Conservation (phyloP, 768 basidiomycete species). For the Clathrus columnatus region DNA sequence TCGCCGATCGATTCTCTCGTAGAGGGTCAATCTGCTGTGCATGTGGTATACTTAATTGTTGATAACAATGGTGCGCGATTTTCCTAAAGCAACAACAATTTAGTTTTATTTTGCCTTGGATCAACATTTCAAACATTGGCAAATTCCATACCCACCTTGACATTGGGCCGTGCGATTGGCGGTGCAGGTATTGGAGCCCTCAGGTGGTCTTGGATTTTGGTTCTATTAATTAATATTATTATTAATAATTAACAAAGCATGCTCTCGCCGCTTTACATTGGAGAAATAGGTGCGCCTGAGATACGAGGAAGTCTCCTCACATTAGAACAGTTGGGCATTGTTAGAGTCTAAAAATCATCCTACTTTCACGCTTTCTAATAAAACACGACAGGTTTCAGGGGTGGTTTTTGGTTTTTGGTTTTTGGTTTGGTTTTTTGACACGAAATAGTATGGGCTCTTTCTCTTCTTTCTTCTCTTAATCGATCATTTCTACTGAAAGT, state of each 20-base stretch:
- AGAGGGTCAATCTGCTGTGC: constrained; percentile 58
- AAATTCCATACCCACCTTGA: constrained; percentile 43
- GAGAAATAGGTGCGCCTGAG: constrained; percentile 78
- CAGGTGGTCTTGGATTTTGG: constrained; percentile 35
- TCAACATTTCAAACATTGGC: constrained; percentile 62
- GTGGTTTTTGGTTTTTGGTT: constrained; percentile 71
- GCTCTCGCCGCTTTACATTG: constrained; percentile 75
- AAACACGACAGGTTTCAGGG: constrained; percentile 36
- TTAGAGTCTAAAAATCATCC: not conserved
- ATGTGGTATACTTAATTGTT: constrained; percentile 41
- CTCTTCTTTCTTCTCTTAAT: not conserved
- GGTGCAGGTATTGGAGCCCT: constrained; percentile 75
- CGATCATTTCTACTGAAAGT: constrained; percentile 29
- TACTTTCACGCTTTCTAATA: not conserved
- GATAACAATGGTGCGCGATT: not conserved
- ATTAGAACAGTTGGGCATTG: constrained; percentile 74
- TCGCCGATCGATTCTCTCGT: constrained; percentile 62
- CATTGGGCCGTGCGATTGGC: constrained; percentile 64
- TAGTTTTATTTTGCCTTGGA: constrained; percentile 65
- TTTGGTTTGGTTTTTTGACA: constrained; percentile 74
- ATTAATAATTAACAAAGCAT: constrained; percentile 36
- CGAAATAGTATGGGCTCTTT: constrained; percentile 26
- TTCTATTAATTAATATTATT: constrained; percentile 19
- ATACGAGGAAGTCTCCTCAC: constrained; percentile 71
- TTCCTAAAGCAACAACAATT: not conserved